Percentiles rank a stretch among this genome's conserved stretches.
phyloP scores from a whole-genome alignment of 768 basidiomycete genomes.

The Russula ochroleuca region DNA sequence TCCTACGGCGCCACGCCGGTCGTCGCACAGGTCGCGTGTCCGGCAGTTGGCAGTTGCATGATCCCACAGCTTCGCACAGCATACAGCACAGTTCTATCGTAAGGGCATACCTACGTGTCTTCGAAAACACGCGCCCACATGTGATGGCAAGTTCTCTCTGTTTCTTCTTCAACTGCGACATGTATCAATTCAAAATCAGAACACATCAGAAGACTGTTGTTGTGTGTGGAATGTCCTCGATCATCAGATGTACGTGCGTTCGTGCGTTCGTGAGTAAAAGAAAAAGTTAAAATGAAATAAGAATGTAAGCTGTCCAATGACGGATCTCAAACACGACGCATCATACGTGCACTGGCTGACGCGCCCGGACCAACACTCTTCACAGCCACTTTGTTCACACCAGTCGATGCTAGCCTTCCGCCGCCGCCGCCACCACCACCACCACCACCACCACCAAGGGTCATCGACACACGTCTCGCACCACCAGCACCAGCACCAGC shows the following conservation, averaged over 20 bases:
- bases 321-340: conserved; percentile 12
- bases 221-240: not conserved
- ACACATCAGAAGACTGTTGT: not conserved
- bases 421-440: not conserved
- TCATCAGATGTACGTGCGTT: conserved; percentile 9
- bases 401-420: not conserved
- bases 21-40: not conserved
- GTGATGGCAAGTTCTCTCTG: too few relatives aligned
- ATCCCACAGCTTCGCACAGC: too few relatives aligned
- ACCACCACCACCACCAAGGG: not conserved
- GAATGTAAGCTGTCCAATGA: not conserved
- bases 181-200: not conserved
- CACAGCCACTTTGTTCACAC: not conserved
- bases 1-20: not conserved
- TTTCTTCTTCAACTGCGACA: not conserved
- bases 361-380: not conserved
- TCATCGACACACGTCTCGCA: not conserved
- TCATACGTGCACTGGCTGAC: conserved; percentile 1
- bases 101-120: too few relatives aligned
- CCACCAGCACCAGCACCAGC: not conserved
- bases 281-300: not conserved
- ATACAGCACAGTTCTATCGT: too few relatives aligned
- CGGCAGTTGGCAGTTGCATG: not conserved
- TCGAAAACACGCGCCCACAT: not conserved
- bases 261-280: conserved; percentile 19